Conservation (phyloP, 768 basidiomycete genomes). For the Mycena olivaceomarginata region DNA sequence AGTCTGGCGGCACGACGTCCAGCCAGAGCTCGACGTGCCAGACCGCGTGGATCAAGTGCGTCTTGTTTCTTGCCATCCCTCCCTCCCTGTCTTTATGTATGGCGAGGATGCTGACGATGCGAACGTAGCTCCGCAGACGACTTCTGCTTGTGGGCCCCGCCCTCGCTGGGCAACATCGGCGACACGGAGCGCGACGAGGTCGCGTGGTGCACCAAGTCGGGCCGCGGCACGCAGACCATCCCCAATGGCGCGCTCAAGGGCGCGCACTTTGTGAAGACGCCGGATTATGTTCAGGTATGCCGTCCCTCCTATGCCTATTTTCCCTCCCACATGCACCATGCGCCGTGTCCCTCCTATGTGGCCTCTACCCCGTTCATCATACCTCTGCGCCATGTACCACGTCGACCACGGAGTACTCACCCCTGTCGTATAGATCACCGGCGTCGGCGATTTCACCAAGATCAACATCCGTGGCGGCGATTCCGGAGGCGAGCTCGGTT, state of each 20-base stretch:
- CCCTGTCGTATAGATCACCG: too few species aligned
- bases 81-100: too few species aligned
- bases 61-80: conserved; percentile 50
- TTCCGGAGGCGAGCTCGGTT: too few species aligned
- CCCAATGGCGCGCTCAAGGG: conserved; percentile 80
- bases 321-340: not conserved
- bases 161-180: conserved; percentile 70
- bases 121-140: conserved; percentile 72
- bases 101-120: conserved; percentile 1
- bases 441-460: too few species aligned
- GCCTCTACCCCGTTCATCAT: too few species aligned
- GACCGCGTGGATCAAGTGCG: conserved; percentile 79
- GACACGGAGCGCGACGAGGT: conserved; percentile 83
- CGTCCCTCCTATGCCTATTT: conserved; percentile 56
- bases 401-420: too few species aligned
- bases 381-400: too few species aligned
- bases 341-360: not conserved
- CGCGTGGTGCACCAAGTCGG: conserved; percentile 85
- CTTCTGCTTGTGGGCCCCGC: conserved; percentile 84
- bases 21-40: conserved; percentile 81
- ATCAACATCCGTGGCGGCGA: too few species aligned
- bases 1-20: conserved; percentile 60
- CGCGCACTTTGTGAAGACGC: conserved; percentile 81
- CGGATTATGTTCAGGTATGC: conserved; percentile 75
- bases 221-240: conserved; percentile 84